Evolutionary conservation across 2,329 filamentous ascomycete genomes (phyloP), one percentile per base, ranked within the genome.

Genomic region (Ustulina deusta): DNA sequence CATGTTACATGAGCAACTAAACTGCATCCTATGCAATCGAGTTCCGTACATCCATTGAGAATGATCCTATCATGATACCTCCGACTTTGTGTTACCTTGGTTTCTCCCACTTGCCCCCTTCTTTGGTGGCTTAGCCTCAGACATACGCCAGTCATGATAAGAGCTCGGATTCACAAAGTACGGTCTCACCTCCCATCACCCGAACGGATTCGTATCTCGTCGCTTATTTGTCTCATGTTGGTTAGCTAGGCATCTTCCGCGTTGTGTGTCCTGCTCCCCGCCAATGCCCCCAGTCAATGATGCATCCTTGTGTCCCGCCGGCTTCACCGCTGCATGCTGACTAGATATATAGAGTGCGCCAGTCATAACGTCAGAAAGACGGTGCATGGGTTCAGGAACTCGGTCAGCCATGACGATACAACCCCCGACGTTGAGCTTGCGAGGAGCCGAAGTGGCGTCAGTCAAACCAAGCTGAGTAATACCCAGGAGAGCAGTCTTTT

Each of bases 311-410:
- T 42, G 27, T n/a, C 25, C 25, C 17, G n/a, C 29, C 62, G 63
- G 66, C 44, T 48, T 62, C 58, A 34, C 66, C 66, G 66, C 56
- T 65, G 51, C 60, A 64, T 15, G 44, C 61, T 63, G 52, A 63
- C 54, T 13, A 10, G 42, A 22, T 29, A 34, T 46, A 54, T 59
- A 63, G 27, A 57, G 29, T 29, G 52, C 20, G 48, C 52, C 51
- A 40, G 63, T 27, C 25, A 65, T 65, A 58, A 54, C 44, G 63
- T 65, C 48, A 27, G n/a, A 62, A 58, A 55, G 32, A 66, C 66
- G 15, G 48, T 61, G 49, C 42, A 61, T 61, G 51, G 51, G 20
- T 29, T 51, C 51, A 52, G 48, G 54, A 48, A 40, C 20, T 56
- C n/a, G 27, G 22, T 61, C 46, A 65, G 51, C 58, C 44, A n/a